Conservation (phyloP, 306 rosid species). For the Elaeagnus macrophylla region DNA sequence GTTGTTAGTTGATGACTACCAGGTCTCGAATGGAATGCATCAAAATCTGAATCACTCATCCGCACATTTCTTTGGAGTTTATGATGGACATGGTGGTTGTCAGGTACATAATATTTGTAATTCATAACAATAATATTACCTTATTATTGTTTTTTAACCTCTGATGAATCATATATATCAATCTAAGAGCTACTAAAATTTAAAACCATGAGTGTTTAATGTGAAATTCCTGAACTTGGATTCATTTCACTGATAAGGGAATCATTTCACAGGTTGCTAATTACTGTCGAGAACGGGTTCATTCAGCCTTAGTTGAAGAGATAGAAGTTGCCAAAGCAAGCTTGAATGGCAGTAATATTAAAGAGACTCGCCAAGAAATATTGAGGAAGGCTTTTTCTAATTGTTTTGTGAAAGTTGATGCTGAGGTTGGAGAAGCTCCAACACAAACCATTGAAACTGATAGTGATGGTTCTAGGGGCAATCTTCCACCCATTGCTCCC, state of each 20-base stretch:
- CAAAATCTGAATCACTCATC: slow-evolving; percentile 16
- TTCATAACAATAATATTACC: too few species aligned
- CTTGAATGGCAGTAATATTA: slow-evolving; percentile 14
- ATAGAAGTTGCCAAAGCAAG: slow-evolving; percentile 33
- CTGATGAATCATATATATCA: too few species aligned
- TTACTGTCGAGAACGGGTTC: slow-evolving; percentile 60
- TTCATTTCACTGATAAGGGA: slow-evolving; percentile 6
- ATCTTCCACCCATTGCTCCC: slow-evolving; percentile 40
- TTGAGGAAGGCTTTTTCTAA: slow-evolving; percentile 56
- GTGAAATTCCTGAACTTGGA: slow-evolving; percentile 11
- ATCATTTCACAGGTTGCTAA: slow-evolving; percentile 58
- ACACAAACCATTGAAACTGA: slow-evolving; percentile 7
- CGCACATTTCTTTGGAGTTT: slow-evolving; percentile 70
- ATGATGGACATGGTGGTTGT: slow-evolving; percentile 80
- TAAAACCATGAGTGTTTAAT: neutral
- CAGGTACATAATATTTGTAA: slow-evolving; percentile 33
- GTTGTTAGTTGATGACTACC: slow-evolving; percentile 33
- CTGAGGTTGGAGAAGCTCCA: slow-evolving; percentile 48
- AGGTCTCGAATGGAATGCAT: slow-evolving; percentile 10
- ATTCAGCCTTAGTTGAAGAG: slow-evolving; percentile 56
- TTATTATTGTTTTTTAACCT: too few species aligned
- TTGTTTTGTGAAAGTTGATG: slow-evolving; percentile 59
- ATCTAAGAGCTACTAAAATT: too few species aligned
- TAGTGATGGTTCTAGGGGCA: slow-evolving; percentile 3
- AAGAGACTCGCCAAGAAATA: slow-evolving; percentile 32